phyloP scores from a whole-genome alignment of 306 rosid genomes.

The Parietaria judaica region DNA sequence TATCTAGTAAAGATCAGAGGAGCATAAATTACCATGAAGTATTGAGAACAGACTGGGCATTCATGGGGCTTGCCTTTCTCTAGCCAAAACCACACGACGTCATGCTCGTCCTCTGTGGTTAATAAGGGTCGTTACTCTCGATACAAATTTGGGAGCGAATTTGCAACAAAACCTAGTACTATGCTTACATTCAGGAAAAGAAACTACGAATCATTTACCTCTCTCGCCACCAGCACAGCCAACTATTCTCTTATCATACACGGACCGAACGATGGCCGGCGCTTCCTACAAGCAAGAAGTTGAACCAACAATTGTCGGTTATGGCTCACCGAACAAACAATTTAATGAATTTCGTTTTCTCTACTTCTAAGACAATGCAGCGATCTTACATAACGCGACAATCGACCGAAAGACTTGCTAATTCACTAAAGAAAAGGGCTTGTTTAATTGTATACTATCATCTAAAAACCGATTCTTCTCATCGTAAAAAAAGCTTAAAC shows the following conservation, averaged over 20 bases:
- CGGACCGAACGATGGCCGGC: constrained; percentile 37
- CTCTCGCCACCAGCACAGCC: constrained; percentile 49
- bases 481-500: no score
- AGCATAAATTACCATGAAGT: neutral
- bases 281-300: constrained; percentile 28
- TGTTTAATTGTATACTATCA: no score
- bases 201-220: constrained; percentile 15
- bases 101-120: constrained; percentile 37
- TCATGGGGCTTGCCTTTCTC: constrained; percentile 41
- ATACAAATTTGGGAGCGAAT: no score
- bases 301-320: neutral
- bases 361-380: neutral
- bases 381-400: no score
- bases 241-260: constrained; percentile 37
- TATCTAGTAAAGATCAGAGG: neutral
- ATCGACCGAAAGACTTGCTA: no score
- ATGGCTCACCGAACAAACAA: neutral
- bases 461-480: no score
- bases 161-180: neutral
- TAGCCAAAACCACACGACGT: constrained; percentile 54
- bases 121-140: neutral
- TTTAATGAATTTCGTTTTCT: neutral
- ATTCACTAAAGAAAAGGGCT: no score
- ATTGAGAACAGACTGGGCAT: constrained; percentile 34
- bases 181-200: neutral